phyloP scores from a whole-genome alignment of 2,329 filamentous ascomycete genomes.

The Neonectria faginata region DNA sequence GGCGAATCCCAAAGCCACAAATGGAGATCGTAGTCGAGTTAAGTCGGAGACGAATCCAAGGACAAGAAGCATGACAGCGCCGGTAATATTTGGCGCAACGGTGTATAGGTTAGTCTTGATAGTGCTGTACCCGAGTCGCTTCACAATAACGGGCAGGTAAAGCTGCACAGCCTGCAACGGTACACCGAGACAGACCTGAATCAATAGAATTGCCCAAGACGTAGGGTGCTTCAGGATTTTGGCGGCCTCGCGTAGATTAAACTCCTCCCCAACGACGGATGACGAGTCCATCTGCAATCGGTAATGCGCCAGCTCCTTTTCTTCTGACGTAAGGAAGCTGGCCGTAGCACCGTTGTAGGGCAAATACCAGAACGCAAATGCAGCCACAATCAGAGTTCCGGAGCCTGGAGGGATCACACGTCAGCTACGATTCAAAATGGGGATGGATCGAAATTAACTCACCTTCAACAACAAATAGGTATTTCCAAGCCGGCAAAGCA shows the following conservation, averaged over 20 bases:
- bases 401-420: slow-evolving; percentile 29
- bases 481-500: slow-evolving; percentile 57
- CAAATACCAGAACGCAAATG: slow-evolving; percentile 77
- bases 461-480: slow-evolving; percentile 67
- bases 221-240: slow-evolving; percentile 64
- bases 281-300: slow-evolving; percentile 83
- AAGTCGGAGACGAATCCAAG: slow-evolving; percentile 78
- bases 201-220: slow-evolving; percentile 62
- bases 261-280: slow-evolving; percentile 66
- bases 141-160: slow-evolving; percentile 68
- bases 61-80: slow-evolving; percentile 77
- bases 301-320: slow-evolving; percentile 75
- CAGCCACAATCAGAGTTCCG: slow-evolving; percentile 69
- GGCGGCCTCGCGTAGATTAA: slow-evolving; percentile 63
- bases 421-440: background rate
- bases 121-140: slow-evolving; percentile 59
- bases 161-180: slow-evolving; percentile 66
- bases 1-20: slow-evolving; percentile 78
- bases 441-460: slow-evolving; percentile 2
- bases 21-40: slow-evolving; percentile 75
- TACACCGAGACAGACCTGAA: slow-evolving; percentile 70
- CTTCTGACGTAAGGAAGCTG: slow-evolving; percentile 72
- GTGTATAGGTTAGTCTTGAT: slow-evolving; percentile 82
- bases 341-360: slow-evolving; percentile 73
- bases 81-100: slow-evolving; percentile 81